These are phyloP conservation scores for Elongisporangium prolatum DNA, from an alignment of 352 stramenopile species.

Conservation along the genomic window DNA sequence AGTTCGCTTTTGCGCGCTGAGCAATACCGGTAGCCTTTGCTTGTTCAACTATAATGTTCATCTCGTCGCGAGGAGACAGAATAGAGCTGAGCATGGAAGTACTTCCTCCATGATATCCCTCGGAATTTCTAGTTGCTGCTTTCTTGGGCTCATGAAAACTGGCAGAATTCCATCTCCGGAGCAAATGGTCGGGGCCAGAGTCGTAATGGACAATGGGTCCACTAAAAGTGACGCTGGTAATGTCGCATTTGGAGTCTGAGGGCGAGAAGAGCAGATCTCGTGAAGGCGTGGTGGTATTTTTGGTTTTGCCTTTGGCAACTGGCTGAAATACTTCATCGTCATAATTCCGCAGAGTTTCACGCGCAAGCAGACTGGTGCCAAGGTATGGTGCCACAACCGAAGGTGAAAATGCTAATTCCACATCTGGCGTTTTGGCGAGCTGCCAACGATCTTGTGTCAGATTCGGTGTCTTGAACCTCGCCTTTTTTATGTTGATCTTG, in stretches of 20 bases:
- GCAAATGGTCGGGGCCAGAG: neutral
- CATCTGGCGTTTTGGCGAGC: constrained; percentile 48
- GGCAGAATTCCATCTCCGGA: neutral
- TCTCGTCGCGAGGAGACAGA: neutral
- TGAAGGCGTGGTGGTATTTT: neutral
- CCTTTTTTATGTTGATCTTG: neutral
- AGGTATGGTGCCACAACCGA: constrained; percentile 21
- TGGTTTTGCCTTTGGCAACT: constrained; percentile 4
- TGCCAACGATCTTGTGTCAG: constrained; percentile 26
- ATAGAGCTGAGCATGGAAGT: neutral
- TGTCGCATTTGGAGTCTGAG: constrained; percentile 17
- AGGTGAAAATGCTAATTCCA: constrained; percentile 18
- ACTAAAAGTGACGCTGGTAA: constrained; percentile 20
- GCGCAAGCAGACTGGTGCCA: constrained; percentile 26
- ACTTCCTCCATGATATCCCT: neutral
- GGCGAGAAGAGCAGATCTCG: constrained; percentile 11
- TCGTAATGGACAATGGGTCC: neutral
- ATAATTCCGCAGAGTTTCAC: constrained; percentile 53
- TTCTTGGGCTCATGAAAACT: neutral
- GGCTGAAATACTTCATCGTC: constrained; percentile 57
- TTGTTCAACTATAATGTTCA: neutral
- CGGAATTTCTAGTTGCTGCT: neutral
- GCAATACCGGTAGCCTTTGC: neutral
- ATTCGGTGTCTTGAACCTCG: constrained; percentile 7
- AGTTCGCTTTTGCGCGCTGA: neutral